Evolutionary conservation across 2,329 filamentous ascomycete genomes (phyloP).

Genomic region (Colletotrichum spaethianum): DNA sequence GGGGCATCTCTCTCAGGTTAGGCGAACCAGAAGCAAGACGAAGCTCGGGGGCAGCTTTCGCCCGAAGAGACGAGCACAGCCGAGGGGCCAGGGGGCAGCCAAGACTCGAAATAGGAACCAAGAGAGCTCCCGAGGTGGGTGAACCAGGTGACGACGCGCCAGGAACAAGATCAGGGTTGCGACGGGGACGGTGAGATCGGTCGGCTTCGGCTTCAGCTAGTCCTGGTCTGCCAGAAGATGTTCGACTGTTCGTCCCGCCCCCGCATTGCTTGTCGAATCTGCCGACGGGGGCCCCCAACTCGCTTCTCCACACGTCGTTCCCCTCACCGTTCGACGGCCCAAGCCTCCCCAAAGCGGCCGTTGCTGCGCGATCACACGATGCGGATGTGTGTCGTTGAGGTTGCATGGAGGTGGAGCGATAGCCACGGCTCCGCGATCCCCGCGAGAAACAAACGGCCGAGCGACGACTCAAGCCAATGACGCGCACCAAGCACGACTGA

Average conservation of each 20-base stretch:
- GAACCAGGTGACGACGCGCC: constrained; percentile 10
- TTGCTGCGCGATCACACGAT: constrained; percentile 32
- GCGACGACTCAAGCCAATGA: not conserved
- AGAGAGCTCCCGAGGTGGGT: not conserved
- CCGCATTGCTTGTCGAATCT: constrained; percentile 39
- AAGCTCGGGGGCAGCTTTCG: constrained; percentile 24
- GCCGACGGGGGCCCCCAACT: constrained; percentile 5
- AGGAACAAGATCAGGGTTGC: constrained; percentile 2
- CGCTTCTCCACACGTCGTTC: not conserved
- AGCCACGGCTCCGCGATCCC: constrained; percentile 38
- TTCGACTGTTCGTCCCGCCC: constrained; percentile 26
- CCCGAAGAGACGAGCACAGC: constrained; percentile 33
- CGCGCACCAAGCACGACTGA: not conserved
- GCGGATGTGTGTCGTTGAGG: not conserved
- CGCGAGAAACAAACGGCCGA: not conserved
- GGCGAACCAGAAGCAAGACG: not conserved
- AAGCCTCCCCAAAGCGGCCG: constrained; percentile 24
- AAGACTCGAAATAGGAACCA: not conserved
- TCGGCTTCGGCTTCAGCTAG: constrained; percentile 2
- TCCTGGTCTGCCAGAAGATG: not conserved
- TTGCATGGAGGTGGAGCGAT: constrained; percentile 21
- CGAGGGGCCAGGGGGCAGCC: not conserved
- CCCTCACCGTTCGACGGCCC: constrained; percentile 16
- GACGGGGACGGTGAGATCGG: not conserved
- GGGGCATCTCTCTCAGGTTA: constrained; percentile 31